Evolutionary conservation across 352 stramenopile species (phyloP).

Genomic region (Aphanomyces euteiches): DNA sequence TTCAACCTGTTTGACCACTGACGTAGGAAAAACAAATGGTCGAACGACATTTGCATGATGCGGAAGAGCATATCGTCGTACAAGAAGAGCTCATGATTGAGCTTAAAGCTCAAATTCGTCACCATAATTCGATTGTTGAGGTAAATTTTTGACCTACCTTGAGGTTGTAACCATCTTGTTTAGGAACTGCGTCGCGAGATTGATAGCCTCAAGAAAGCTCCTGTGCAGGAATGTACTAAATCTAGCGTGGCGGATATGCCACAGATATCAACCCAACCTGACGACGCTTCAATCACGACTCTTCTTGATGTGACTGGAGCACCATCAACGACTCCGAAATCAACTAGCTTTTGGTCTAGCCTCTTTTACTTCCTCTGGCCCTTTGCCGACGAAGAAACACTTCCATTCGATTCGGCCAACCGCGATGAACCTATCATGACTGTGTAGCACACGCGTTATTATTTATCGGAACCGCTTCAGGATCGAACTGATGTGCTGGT

Average conservation of each 20-base stretch:
- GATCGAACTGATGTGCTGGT: too few relatives aligned
- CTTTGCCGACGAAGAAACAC: background rate
- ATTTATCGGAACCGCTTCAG: too few relatives aligned
- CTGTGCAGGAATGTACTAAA: too few relatives aligned
- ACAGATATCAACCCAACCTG: too few relatives aligned
- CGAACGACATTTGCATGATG: slow-evolving; percentile 65
- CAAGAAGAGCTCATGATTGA: slow-evolving; percentile 73
- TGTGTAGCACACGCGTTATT: background rate
- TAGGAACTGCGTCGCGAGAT: too few relatives aligned
- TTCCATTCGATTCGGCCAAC: background rate
- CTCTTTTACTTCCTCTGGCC: slow-evolving; percentile 1
- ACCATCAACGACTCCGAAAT: background rate
- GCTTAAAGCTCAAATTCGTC: slow-evolving; percentile 68
- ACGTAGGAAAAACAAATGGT: slow-evolving; percentile 58
- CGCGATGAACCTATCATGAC: slow-evolving; percentile 11
- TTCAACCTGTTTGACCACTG: background rate
- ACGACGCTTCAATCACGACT: too few relatives aligned
- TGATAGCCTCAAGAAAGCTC: too few relatives aligned
- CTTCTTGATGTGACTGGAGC: too few relatives aligned
- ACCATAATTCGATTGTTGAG: slow-evolving; percentile 39
- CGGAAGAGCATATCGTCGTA: slow-evolving; percentile 68
- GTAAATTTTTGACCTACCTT: slow-evolving; percentile 29
- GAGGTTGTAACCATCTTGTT: too few relatives aligned
- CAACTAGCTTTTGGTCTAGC: slow-evolving; percentile 2
- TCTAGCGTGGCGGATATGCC: too few relatives aligned